Base-by-base conservation (phyloP, 345 rosid species). In the Rhodomyrtus tomentosa region DNA sequence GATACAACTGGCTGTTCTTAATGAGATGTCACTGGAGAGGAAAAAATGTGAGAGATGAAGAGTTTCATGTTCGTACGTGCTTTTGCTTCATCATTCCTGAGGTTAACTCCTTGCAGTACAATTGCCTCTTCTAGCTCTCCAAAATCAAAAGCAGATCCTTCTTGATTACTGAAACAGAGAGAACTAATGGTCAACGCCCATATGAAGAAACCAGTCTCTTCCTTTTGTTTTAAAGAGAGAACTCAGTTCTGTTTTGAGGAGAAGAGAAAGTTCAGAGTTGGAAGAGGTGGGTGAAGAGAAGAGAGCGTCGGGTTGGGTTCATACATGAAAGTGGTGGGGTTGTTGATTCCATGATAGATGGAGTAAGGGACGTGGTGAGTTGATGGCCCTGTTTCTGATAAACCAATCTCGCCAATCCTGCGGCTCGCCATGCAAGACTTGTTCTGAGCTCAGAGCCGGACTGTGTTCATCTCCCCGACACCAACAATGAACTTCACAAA, bases 81-180 rank as follows among this genome's bases (percentile, higher is more conserved):
- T 92, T 91, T 94, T 40, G 90, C 88, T 90, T 95, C 99, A 86
- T 95, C 98, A 90, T 93, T 92, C 83, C 96, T 90, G 84, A 91
- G 88, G 93, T 91, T 90, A 58, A 91, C 92, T 88, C 98, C 99
- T 91, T 94, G 95, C 89, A 97, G 89, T 84, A 93, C 95, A 80
- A 96, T 95, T 87, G 99, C 99, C 90, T 95, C 99, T 90, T 97
- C 99, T 55, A 97, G 95, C 94, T 95, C 98, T 81, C 99, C 99
- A 81, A 95, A 97, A 90, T 95, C 98, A 88, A 97, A 97, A 58
- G 96, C 88, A 84, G 99, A 86, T 84, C 95, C 96, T 88, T 90
- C 94, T 88, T 95, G 98, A 86, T 92, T 92, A 16, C 98, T 95
- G 92, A 74, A 81, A 52, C 27, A 9, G 36, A 22, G 25, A 13